Base-by-base conservation (phyloP, 352 stramenopile genomes). In the Pythium dissotocum region DNA sequence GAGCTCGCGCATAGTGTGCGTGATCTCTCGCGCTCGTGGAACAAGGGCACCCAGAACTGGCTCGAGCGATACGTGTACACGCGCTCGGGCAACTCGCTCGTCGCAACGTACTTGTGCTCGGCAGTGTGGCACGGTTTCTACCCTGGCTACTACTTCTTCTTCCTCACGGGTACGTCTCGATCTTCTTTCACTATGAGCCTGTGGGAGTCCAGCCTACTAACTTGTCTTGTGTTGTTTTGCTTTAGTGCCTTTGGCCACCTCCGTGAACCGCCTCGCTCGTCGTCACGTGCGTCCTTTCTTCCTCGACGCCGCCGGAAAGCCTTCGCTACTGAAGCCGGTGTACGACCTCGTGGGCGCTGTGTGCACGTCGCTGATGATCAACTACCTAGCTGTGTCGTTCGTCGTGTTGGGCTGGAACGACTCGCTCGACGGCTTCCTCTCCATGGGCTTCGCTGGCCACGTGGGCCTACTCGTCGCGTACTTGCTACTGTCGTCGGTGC, bases 71-170 rank as follows among this genome's bases (percentile, higher is more conserved):
- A 98, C 80, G 94, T 98, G 24, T 99, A 99, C 85, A 92, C 91
- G 51, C 89, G 96, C 57, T 98, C 93, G 9, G 80, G 81, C 70
- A 96, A 96, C 73, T 97, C 82, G 65, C 79, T 98, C 4, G 72
- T 91, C 44, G 89, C 88, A 33, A 97, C 94, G 18, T 99, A 98
- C 77, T 89, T 91, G 30, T 85, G 97, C 69, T 98, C 88, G 56
- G 95, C 95, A 9, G 96, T 99, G 69, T 99, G 96, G 96, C 96
- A 99, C 77, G 96, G 96, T 21, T 98, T 99, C 71, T 99, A 99
- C 79, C 94, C 94, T 10, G 94, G 94, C 26, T 99, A 98, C 77
- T 98, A 98, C 78, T 73, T 98, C 10, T 98, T 98, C 73, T 99
- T 99, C 78, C 73, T 98, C 60, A 90, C 21, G 21, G 21, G 21